phyloP scores from a whole-genome alignment of 1,139 yeast genomes.

The Martiniozyma asiatica region DNA sequence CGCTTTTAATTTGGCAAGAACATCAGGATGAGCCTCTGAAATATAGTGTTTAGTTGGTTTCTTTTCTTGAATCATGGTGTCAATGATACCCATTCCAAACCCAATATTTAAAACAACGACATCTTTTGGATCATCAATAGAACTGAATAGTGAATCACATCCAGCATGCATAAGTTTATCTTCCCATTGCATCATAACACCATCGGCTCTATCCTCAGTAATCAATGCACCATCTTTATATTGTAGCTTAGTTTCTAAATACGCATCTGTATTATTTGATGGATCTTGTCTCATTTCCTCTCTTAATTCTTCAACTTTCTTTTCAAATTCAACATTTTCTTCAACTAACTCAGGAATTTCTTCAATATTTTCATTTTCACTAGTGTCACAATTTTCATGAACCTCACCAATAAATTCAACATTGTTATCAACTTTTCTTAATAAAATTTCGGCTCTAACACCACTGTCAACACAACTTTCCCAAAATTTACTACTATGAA shows the following conservation, averaged over 20 bases:
- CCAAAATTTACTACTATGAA: slow-evolving; percentile 28
- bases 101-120: slow-evolving; percentile 69
- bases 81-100: slow-evolving; percentile 95
- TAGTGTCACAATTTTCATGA: slow-evolving; percentile 4
- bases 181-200: slow-evolving; percentile 99
- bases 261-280: slow-evolving; percentile 54
- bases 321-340: slow-evolving; percentile 6
- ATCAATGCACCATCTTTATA: slow-evolving; percentile 62
- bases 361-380: slow-evolving; percentile 1
- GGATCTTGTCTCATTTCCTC: slow-evolving; percentile 30
- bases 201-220: slow-evolving; percentile 67
- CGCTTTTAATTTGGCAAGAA: slow-evolving; percentile 45
- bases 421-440: slow-evolving; percentile 60
- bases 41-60: slow-evolving; percentile 69
- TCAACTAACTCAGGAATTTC: slow-evolving; percentile 9
- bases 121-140: slow-evolving; percentile 28
- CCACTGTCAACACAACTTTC: slow-evolving; percentile 66
- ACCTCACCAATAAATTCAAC: slow-evolving; percentile 30
- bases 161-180: slow-evolving; percentile 70
- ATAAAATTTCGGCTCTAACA: slow-evolving; percentile 73
- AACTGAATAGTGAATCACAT: slow-evolving; percentile 52
- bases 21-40: slow-evolving; percentile 93
- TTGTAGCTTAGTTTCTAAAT: slow-evolving; percentile 52
- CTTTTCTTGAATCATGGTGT: slow-evolving; percentile 52
- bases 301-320: slow-evolving; percentile 2